Evolutionary conservation across 2,329 filamentous ascomycete species (phyloP), one percentile per base, ranked within the genome.

Genomic region (Sporothrix globosa): DNA sequence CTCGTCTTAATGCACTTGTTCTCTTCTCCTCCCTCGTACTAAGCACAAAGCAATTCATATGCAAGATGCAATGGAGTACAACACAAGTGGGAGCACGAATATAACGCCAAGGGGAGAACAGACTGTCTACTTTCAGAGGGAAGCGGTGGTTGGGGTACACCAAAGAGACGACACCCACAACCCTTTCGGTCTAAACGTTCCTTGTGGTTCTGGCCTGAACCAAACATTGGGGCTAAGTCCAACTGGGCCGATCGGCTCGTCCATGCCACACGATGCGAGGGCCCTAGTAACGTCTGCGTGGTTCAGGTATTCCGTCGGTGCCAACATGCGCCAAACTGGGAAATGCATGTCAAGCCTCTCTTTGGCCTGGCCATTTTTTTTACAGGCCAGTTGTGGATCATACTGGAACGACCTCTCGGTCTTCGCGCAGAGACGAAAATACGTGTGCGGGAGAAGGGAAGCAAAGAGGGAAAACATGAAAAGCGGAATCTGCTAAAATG

Each of bases 61-160:
- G 61, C 61, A 66, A 66, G 46, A 66, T 50, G 61, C 44, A 24
- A 66, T 24, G 27, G 44, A 52, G 61, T 66, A 34, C 52, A 66
- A 52, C 61, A 52, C 6, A n/a, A 52, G 46, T 30, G 46, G 61
- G 46, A 66, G 61, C 46, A 66, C 61, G 52, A 65, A 14, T 34
- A 60, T 41, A 65, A 34, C 21, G 60, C 60, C 41, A 65, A 65
- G 30, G 60, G 58, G n/a, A 34, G 56, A n/a, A 44, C n/a, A 46
- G 3, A 21, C 4, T n/a, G n/a, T n/a, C n/a, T n/a, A 48, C 30
- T 30, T 11, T 14, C 39, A 61, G 39, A 61, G 14, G n/a, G 58
- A 60, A 60, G 34, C 34, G 56, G 56, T 60, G 30, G 56, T 34
- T 44, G 58, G 58, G 58, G 48, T 17, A n/a, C 39, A 46, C 58